Evolutionary conservation across 768 basidiomycete species (phyloP), one percentile per base, ranked within the genome.

Genomic region (Pseudohyphozyma bogoriensis): DNA sequence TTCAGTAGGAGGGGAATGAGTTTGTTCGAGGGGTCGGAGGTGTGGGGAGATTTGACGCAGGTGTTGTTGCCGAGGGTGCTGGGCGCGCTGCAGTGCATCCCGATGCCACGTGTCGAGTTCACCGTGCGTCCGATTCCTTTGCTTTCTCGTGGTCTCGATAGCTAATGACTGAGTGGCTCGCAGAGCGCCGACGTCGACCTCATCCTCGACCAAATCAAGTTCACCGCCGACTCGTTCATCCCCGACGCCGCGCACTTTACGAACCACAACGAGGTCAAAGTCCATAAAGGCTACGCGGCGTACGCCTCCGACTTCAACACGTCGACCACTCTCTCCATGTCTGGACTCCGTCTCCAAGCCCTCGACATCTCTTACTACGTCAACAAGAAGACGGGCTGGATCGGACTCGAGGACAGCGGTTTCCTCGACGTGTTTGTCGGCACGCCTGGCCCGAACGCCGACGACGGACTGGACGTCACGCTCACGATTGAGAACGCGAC

Each of bases 361-460:
- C 69, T 64, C 47, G 67, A 74, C 67, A 77, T 77, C 61, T 70
- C 72, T 6, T 77, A 74, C 73, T 77, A 74, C 72, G 57, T 74
- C 65, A 66, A 71, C 69, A 71, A 72, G 62, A 77, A 77, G 73
- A 66, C 68, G 29, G 70, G 72, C 24, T 73, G 71, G 69, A 67
- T 72, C 29, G 65, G 65, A 16, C 72, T 75, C 60, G 73, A 74
- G 55, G 76, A 76, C 65, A 66, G 70, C 32, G 75, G 74, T 63
- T 59, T 76, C 26, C 45, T 26, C 26, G 45, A 46, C 12, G 28
- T 46, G 10, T 22, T n/a, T 24, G 24, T 46, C 24, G 45, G 45
- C 9, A 24, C 45, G 5, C n/a, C 20, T 22, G 22, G 57, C 22
- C 31, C 58, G 37, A n/a, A 59, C 54, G 73, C 55, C 44, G 57